Evolutionary conservation across 139 green algal genomes (phyloP).

Genomic region (Chlorella sp.): DNA sequence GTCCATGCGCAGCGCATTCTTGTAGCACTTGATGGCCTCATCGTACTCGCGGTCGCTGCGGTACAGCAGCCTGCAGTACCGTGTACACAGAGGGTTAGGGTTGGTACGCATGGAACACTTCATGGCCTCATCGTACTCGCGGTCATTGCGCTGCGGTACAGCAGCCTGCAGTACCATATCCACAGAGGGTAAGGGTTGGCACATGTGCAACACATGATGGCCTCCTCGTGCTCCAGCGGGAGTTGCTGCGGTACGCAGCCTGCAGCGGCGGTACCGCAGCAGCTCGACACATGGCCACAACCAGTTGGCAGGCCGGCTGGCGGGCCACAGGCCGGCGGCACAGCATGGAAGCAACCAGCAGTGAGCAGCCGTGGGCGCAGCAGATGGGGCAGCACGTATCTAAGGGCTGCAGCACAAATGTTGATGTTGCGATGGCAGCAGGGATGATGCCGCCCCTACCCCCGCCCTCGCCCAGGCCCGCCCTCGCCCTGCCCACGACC

Average conservation of each 20-base stretch:
- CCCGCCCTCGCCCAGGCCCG: background rate
- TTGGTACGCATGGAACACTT: conserved; percentile 99
- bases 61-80: conserved; percentile 91
- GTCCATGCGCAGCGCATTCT: conserved; percentile 94
- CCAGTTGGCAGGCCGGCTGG: too few relatives aligned
- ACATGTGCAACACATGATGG: conserved; percentile 99
- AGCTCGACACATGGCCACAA: background rate
- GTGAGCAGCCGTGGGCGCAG: background rate
- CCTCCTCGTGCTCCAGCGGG: conserved; percentile 93
- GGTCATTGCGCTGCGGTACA: conserved; percentile 95
- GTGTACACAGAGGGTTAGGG: too few relatives aligned
- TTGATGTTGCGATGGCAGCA: too few relatives aligned
- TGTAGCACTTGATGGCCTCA: conserved; percentile 99
- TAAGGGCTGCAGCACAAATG: too few relatives aligned
- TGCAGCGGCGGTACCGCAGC: background rate
- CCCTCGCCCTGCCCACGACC: background rate
- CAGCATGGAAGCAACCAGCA: background rate
- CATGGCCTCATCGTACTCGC: conserved; percentile 96
- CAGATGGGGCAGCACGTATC: too few relatives aligned
- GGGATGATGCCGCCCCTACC: background rate
- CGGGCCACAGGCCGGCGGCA: too few relatives aligned
- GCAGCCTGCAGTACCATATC: conserved; percentile 83
- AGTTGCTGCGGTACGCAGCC: conserved; percentile 91
- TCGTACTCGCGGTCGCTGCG: conserved; percentile 93
- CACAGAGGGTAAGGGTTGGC: too few relatives aligned